These are phyloP conservation scores for Eutrema japonicum DNA, from an alignment of 345 rosid species.

Conservation along the genomic window DNA sequence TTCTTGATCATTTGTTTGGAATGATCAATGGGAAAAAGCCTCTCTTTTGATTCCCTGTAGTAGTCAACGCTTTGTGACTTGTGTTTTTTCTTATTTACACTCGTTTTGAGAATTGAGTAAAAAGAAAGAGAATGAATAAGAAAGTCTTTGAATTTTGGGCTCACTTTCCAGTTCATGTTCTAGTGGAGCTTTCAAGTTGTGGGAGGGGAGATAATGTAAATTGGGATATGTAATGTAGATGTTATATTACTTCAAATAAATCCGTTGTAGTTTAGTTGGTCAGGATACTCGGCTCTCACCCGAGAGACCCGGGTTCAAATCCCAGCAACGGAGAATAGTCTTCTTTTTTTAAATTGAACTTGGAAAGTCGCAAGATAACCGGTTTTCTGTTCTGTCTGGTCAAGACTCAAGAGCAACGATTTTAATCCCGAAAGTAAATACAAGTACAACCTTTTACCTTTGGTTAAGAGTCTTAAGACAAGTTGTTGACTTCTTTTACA, in stretches of 20 bases:
- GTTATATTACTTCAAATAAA: not conserved
- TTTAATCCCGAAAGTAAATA: not conserved
- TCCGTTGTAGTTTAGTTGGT: constrained; percentile 42
- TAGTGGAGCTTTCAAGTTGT: not conserved
- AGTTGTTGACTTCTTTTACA: not conserved
- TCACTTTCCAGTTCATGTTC: not conserved
- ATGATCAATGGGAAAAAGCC: constrained; percentile 84
- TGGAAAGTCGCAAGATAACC: not conserved
- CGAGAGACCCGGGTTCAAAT: constrained; percentile 68
- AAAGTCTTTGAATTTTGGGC: not conserved
- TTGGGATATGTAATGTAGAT: too few species aligned
- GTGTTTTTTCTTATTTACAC: not conserved
- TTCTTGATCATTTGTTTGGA: constrained; percentile 80
- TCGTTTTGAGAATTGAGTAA: not conserved
- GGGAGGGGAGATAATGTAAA: too few species aligned
- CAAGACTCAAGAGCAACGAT: not conserved
- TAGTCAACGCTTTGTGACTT: not conserved
- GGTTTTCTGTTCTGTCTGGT: not conserved
- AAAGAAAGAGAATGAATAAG: constrained; percentile 1
- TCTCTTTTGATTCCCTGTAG: constrained; percentile 50
- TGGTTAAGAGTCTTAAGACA: not conserved
- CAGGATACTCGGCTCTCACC: constrained; percentile 79
- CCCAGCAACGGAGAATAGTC: constrained; percentile 63
- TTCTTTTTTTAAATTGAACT: not conserved
- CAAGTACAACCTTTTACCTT: not conserved